Evolutionary conservation across 352 stramenopile species (phyloP).

Genomic region (Phytophthora idaei): DNA sequence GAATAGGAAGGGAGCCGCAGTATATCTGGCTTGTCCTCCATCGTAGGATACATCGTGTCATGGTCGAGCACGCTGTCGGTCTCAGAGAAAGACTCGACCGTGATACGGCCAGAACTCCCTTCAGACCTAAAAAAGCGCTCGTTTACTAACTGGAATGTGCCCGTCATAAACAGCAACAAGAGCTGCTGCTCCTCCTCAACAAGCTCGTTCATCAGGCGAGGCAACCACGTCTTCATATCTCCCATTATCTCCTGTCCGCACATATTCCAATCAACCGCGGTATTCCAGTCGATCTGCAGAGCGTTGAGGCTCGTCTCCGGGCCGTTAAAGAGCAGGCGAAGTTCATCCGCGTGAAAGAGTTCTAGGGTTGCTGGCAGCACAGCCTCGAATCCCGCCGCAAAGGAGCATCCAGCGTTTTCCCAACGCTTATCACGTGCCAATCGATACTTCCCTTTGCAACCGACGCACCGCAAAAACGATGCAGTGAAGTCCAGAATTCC

Average conservation of each 20-base stretch:
- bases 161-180: constrained; percentile 58
- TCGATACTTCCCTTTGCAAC: constrained; percentile 34
- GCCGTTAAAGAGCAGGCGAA: constrained; percentile 62
- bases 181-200: constrained; percentile 66
- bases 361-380: constrained; percentile 58
- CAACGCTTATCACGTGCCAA: constrained; percentile 27
- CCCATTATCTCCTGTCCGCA: constrained; percentile 17
- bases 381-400: constrained; percentile 58
- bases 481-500: constrained; percentile 62
- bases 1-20: constrained; percentile 62
- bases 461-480: constrained; percentile 52
- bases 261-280: constrained; percentile 43
- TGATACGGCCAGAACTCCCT: constrained; percentile 22
- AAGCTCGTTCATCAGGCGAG: constrained; percentile 55
- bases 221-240: constrained; percentile 45
- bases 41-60: constrained; percentile 43
- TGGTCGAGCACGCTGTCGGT: constrained; percentile 18
- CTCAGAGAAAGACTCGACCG: constrained; percentile 21
- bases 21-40: constrained; percentile 42
- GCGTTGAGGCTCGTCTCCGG: constrained; percentile 36
- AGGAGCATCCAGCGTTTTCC: constrained; percentile 36
- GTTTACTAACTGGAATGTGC: constrained; percentile 51
- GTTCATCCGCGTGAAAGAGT: constrained; percentile 55
- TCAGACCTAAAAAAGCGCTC: constrained; percentile 46
- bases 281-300: constrained; percentile 48